Evolutionary conservation across 306 rosid genomes (phyloP), one percentile per base, ranked within the genome.

Genomic region (Sicyos baderoa): DNA sequence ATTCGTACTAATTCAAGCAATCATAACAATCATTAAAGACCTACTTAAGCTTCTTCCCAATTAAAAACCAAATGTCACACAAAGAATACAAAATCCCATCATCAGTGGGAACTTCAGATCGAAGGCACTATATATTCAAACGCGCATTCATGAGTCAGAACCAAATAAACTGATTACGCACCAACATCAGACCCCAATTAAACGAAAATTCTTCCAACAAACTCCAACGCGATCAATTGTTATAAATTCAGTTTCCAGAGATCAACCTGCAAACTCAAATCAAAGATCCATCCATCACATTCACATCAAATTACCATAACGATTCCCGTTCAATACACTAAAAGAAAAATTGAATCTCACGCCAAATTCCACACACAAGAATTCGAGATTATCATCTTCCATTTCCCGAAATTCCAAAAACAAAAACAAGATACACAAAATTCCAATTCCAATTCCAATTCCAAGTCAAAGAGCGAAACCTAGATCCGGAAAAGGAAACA

Each of bases 11-110:
- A 87, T 75, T 81, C 72, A 37, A 59, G 22, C 75, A 56, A 54
- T 52, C 49, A 54, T 75, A 59, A 72, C 87, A 70, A 78, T 83
- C 89, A 86, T 81, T 76, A 86, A 88, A 76, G 84, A 53, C 60
- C 54, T 65, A 54, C 74, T 66, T 78, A 79, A 73, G 76, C 68
- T 79, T 40, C 83, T 79, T 77, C 74, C 84, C 81, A 49, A 77
- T 61, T 70, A 64, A 73, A 73, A 72, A 56, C 74, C 51, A 73
- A 75, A 71, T 75, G 60, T 35, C 27, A 62, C 37, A 15, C 58
- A 59, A 55, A 73, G 77, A 61, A 52, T 54, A 47, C 51, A 72
- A 21, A 53, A 56, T 71, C 21, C 76, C 65, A 37, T 76, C 77
- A 61, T 7, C 54, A 51, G 35, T 47, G 67, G n/a, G 22, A 64